Percentiles rank a stretch among this genome's conserved stretches.
phyloP scores from a whole-genome alignment of 768 basidiomycete species.

The Hygrocybe coccinea region DNA sequence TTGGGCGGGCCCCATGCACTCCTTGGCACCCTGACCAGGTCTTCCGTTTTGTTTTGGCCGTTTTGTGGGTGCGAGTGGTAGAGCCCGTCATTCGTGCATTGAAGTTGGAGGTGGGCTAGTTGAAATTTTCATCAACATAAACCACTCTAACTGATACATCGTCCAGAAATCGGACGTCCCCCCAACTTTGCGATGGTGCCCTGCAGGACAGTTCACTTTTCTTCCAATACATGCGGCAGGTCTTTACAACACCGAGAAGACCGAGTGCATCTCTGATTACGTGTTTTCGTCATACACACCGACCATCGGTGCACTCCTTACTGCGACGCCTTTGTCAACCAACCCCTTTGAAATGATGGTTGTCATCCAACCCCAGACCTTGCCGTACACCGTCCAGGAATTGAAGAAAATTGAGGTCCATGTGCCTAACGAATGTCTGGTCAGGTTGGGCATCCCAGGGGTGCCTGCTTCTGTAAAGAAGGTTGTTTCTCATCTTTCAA shows the following conservation, averaged over 20 bases:
- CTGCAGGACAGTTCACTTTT: conserved; percentile 28
- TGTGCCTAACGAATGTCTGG: conserved; percentile 12
- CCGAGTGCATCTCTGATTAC: conserved; percentile 17
- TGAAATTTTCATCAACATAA: not conserved
- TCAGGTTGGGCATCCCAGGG: conserved; percentile 9
- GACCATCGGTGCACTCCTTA: conserved; percentile 12
- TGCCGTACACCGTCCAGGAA: conserved; percentile 6
- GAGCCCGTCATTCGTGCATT: not conserved
- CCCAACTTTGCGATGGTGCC: conserved; percentile 23
- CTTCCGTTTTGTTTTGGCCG: not conserved
- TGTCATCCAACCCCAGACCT: conserved; percentile 10
- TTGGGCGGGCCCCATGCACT: not conserved
- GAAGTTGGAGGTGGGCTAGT: not conserved
- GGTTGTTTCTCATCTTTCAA: conserved; percentile 18
- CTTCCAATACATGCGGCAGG: conserved; percentile 41
- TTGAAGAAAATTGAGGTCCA: conserved; percentile 10
- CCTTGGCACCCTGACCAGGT: not conserved
- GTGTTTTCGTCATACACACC: conserved; percentile 24
- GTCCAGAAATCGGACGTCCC: conserved; percentile 8
- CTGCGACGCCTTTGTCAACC: not conserved
- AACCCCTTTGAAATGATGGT: conserved; percentile 20
- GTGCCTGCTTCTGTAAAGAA: conserved; percentile 17
- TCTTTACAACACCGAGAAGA: conserved; percentile 19
- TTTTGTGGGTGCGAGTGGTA: not conserved
- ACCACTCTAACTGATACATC: not conserved